These are phyloP conservation scores for Tilletiaria anomala DNA, from an alignment of 1,284 basidiomycete species.

Conservation along the genomic window DNA sequence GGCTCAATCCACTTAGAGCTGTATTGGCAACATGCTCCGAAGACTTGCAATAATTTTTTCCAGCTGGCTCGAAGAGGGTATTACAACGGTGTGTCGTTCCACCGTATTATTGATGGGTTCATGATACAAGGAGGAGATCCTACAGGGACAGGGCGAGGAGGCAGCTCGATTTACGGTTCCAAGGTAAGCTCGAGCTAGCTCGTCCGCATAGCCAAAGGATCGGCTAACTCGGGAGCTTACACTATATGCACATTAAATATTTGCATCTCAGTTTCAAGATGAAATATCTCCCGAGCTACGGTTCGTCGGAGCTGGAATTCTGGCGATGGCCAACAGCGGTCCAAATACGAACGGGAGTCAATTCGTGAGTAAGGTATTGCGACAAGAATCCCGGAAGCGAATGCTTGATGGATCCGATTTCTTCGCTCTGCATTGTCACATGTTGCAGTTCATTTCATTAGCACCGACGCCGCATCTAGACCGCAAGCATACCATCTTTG, in stretches of 20 bases:
- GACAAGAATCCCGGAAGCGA: no score
- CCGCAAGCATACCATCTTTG: constrained; percentile 10
- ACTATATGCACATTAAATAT: no score
- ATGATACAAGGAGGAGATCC: constrained; percentile 22
- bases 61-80: constrained; percentile 32
- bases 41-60: constrained; percentile 29
- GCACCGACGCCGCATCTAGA: constrained; percentile 16
- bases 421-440: no score
- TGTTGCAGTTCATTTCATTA: constrained; percentile 6
- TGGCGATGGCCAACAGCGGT: constrained; percentile 19
- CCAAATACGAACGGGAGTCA: constrained; percentile 16
- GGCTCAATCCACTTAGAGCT: constrained; percentile 29
- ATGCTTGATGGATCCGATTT: not conserved
- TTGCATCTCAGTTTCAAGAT: constrained; percentile 9
- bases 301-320: constrained; percentile 19
- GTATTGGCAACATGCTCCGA: constrained; percentile 32
- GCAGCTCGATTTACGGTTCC: constrained; percentile 22
- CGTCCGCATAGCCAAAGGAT: no score
- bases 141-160: constrained; percentile 19
- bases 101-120: constrained; percentile 11
- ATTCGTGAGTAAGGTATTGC: constrained; percentile 5
- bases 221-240: no score
- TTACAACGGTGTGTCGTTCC: constrained; percentile 21
- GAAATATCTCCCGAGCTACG: constrained; percentile 10
- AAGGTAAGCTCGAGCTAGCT: no score